These are phyloP conservation scores for Agaricus sinodeliciosus DNA, from an alignment of 768 basidiomycete genomes.

Conservation along the genomic window DNA sequence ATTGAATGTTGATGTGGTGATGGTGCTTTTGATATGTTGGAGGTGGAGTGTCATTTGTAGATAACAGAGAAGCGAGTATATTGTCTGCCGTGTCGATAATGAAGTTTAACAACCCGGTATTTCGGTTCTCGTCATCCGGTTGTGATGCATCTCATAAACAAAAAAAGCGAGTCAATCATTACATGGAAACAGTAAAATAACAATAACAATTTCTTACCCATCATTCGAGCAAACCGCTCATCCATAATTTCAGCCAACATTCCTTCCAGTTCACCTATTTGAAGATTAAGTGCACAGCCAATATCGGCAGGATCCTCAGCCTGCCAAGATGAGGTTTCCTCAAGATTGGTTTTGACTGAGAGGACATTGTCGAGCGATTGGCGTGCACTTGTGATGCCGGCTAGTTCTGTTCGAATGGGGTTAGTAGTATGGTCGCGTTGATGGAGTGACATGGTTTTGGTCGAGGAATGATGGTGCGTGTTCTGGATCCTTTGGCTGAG, in stretches of 20 bases:
- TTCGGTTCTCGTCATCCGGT: background rate
- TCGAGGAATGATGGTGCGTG: background rate
- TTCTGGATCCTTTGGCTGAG: too few species aligned
- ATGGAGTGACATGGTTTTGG: background rate
- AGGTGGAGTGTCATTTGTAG: background rate
- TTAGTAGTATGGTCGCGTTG: background rate
- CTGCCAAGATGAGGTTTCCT: background rate
- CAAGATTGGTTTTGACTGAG: background rate
- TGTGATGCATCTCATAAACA: background rate
- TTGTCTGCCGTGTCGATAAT: background rate
- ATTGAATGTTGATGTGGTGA: too few species aligned
- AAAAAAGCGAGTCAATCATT: background rate
- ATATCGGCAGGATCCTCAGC: background rate
- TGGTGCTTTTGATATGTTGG: background rate
- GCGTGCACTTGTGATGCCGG: background rate
- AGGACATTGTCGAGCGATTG: background rate
- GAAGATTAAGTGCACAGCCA: background rate
- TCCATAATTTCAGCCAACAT: conserved; percentile 4
- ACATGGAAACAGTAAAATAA: too few species aligned
- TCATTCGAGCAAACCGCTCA: background rate
- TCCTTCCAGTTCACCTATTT: background rate
- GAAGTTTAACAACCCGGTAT: background rate
- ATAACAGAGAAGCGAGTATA: background rate
- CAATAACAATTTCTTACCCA: background rate
- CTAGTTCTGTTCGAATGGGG: background rate